phyloP scores from a whole-genome alignment of 441 rosid genomes.

The Gossypium gossypioides region DNA sequence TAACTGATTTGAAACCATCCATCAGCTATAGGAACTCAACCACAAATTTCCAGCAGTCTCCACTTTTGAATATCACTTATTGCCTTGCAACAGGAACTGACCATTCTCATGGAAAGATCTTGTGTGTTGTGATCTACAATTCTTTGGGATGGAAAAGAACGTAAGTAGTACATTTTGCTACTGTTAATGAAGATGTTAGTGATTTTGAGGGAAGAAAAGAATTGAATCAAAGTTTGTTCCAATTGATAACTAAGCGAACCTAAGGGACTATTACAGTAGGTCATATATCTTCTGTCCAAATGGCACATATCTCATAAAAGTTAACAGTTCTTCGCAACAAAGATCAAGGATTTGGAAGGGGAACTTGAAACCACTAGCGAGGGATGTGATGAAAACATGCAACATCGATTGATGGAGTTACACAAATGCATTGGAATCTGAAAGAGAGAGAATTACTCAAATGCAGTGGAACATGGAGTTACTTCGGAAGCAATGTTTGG shows the following conservation, averaged over 20 bases:
- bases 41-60: conserved; percentile 79
- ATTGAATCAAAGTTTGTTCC: conserved; percentile 84
- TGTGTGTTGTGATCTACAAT: conserved; percentile 82
- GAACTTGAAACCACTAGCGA: background rate
- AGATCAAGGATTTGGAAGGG: background rate
- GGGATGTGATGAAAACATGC: background rate
- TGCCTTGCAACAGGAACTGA: conserved; percentile 77
- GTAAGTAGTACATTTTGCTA: conserved; percentile 73
- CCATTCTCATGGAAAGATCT: conserved; percentile 50
- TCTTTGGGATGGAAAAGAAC: conserved; percentile 92
- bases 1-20: conserved; percentile 38
- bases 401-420: background rate
- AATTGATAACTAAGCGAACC: conserved; percentile 36
- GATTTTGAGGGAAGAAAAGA: conserved; percentile 72
- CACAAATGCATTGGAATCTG: background rate
- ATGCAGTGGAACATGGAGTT: background rate
- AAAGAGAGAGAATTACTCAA: background rate
- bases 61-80: conserved; percentile 86
- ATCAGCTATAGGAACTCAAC: conserved; percentile 29
- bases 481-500: background rate
- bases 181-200: conserved; percentile 46
- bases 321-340: conserved; percentile 18
- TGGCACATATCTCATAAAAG: conserved; percentile 55
- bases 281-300: conserved; percentile 96
- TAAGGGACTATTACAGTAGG: conserved; percentile 69